Percentiles rank a stretch among this genome's conserved stretches.
phyloP scores from a whole-genome alignment of 306 rosid genomes.

The Prunus mongolica region DNA sequence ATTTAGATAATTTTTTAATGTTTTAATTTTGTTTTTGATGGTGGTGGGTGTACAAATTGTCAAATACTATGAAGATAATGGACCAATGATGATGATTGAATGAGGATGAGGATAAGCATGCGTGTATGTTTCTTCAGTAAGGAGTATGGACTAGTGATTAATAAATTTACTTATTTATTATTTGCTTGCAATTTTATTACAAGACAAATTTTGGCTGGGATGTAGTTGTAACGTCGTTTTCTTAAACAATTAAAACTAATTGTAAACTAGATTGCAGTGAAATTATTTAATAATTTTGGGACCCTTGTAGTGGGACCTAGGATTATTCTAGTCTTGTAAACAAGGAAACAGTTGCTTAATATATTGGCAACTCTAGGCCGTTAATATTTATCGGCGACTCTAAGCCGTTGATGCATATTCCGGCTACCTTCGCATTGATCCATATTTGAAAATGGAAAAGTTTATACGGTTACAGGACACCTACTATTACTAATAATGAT shows the following conservation, averaged over 20 bases:
- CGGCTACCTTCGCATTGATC: too few species aligned
- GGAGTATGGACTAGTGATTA: conserved; percentile 6
- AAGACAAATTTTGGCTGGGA: neutral
- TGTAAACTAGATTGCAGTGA: neutral
- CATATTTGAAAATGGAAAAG: too few species aligned
- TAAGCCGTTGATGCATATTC: too few species aligned
- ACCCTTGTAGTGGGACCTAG: too few species aligned
- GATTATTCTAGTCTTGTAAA: too few species aligned
- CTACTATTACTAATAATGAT: neutral
- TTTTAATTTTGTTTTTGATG: neutral
- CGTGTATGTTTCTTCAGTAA: neutral
- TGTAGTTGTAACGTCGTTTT: conserved; percentile 5
- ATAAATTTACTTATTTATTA: neutral
- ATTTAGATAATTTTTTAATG: neutral
- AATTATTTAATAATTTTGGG: too few species aligned
- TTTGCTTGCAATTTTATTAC: conserved; percentile 14
- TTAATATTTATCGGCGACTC: too few species aligned
- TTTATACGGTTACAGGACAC: too few species aligned
- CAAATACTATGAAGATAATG: neutral
- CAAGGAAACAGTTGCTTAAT: neutral
- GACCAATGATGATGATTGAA: neutral
- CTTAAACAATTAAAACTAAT: neutral
- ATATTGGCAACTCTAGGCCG: too few species aligned
- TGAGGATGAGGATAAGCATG: conserved; percentile 1
- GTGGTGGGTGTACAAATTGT: neutral